Percentiles rank a stretch among this genome's conserved stretches.
Evolutionary conservation across 306 rosid genomes (phyloP).

Genomic region (Lathyrus sativus): DNA sequence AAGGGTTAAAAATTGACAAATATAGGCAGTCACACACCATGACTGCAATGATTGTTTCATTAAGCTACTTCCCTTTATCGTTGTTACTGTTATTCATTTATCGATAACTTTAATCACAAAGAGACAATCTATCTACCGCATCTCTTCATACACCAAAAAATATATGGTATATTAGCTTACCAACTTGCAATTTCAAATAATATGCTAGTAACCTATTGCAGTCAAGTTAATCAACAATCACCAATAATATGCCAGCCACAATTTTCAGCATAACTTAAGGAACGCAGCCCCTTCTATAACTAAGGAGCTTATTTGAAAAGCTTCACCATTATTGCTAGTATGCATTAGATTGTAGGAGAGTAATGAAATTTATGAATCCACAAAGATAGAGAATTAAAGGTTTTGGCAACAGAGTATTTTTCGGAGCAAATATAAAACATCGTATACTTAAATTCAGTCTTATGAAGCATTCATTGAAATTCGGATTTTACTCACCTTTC

Average conservation of each 20-base stretch:
- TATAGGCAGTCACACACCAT: conserved; percentile 5
- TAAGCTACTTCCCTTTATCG: conserved; percentile 19
- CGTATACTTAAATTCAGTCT: conserved; percentile 13
- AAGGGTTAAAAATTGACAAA: conserved; percentile 6
- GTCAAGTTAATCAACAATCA: conserved; percentile 29
- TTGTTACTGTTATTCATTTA: conserved; percentile 5
- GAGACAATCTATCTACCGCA: conserved; percentile 1
- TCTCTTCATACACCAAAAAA: conserved; percentile 3
- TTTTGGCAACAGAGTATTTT: conserved; percentile 18
- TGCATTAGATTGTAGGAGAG: not conserved
- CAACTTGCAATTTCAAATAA: not conserved
- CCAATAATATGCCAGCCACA: conserved; percentile 15
- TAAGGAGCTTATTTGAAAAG: conserved; percentile 13
- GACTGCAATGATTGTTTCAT: conserved; percentile 4
- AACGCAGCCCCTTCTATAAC: conserved; percentile 8
- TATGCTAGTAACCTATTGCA: conserved; percentile 10
- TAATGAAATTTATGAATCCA: conserved; percentile 10
- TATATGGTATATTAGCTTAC: conserved; percentile 14
- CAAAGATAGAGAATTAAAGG: conserved; percentile 18
- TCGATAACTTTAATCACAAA: not conserved
- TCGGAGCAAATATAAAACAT: conserved; percentile 23
- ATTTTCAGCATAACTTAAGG: conserved; percentile 13
- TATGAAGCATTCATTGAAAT: conserved; percentile 15
- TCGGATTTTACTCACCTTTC: conserved; percentile 67
- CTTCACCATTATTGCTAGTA: not conserved